phyloP scores from a whole-genome alignment of 1,284 basidiomycete genomes.

The Malassezia nana region DNA sequence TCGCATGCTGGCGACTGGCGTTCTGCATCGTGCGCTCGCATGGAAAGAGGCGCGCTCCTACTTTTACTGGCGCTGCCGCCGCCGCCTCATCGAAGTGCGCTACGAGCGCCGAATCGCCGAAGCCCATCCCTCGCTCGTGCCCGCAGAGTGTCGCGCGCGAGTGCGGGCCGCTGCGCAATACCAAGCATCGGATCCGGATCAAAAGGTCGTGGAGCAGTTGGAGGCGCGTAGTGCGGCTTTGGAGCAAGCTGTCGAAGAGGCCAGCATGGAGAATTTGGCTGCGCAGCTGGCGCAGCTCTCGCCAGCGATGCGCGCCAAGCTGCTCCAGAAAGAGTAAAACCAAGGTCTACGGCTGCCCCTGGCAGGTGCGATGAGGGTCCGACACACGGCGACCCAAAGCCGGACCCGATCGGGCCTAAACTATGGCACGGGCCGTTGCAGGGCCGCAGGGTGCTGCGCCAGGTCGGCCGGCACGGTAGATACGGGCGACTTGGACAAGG shows the following conservation, averaged over 20 bases:
- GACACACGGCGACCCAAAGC: neutral
- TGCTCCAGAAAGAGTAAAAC: conserved; percentile 7
- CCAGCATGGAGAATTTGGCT: conserved; percentile 31
- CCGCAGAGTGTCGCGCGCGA: conserved; percentile 27
- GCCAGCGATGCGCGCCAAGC: conserved; percentile 24
- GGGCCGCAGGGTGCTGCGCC: conserved; percentile 37
- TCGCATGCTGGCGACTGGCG: conserved; percentile 93
- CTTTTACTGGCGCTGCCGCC: conserved; percentile 90
- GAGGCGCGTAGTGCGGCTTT: conserved; percentile 35
- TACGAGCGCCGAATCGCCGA: conserved; percentile 27
- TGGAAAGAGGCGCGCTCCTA: conserved; percentile 65
- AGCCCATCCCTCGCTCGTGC: conserved; percentile 44
- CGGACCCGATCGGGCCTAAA: too few relatives aligned
- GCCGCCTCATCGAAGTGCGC: conserved; percentile 49
- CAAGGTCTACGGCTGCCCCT: neutral
- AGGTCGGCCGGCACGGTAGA: conserved; percentile 28
- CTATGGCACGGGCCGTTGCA: neutral
- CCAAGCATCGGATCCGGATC: conserved; percentile 29
- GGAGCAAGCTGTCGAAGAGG: conserved; percentile 27
- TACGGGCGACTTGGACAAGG: conserved; percentile 34
- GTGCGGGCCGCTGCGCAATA: conserved; percentile 23
- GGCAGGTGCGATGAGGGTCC: neutral
- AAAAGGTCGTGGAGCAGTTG: conserved; percentile 32
- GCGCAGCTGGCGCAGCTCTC: conserved; percentile 39
- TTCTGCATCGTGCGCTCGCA: conserved; percentile 62